A percentile compares a stretch with the other conserved stretches of the same genome.
Conservation (phyloP, 306 rosid species). For the Prosopis cineraria region DNA sequence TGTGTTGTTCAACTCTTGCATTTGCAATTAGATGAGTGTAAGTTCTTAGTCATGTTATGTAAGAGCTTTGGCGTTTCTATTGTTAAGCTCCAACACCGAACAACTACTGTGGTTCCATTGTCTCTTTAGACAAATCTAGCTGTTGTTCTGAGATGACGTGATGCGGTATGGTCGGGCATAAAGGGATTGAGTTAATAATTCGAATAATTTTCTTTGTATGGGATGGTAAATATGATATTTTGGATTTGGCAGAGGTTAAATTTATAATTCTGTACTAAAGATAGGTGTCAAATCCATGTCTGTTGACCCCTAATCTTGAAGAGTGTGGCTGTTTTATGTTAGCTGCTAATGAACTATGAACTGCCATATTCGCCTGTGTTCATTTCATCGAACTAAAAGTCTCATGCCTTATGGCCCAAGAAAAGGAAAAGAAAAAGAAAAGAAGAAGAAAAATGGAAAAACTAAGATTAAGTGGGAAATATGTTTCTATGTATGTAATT, state of each 20-base stretch:
- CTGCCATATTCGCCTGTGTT: not conserved
- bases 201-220: not conserved
- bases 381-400: not conserved
- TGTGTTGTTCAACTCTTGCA: not conserved
- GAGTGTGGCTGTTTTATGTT: not conserved
- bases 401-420: no score
- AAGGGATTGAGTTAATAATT: not conserved
- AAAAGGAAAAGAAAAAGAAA: no score
- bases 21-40: not conserved
- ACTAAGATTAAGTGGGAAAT: not conserved
- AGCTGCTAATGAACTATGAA: not conserved
- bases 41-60: not conserved
- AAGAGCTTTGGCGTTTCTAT: not conserved
- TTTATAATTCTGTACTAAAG: not conserved
- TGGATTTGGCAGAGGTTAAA: not conserved
- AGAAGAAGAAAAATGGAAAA: no score
- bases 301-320: not conserved
- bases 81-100: not conserved
- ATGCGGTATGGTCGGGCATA: not conserved
- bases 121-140: not conserved
- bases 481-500: not conserved
- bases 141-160: not conserved
- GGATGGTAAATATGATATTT: not conserved
- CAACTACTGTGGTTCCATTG: not conserved
- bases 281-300: not conserved